Evolutionary conservation across 371 early-diverging fungal genomes (phyloP).

Genomic region (Apophysomyces trapeziformis): DNA sequence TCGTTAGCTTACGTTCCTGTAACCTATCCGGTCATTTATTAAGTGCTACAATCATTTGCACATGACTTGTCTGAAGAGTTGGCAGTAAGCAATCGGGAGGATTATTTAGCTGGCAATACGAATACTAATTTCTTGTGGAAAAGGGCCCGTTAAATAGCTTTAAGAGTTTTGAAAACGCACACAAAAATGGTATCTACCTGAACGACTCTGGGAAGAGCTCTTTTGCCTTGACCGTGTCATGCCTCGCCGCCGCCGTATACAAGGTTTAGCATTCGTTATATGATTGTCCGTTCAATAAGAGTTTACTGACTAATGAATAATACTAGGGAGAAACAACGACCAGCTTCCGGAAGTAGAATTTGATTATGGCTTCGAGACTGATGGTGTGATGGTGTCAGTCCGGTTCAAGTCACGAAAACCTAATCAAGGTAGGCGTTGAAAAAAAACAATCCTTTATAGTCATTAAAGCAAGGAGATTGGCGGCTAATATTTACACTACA

Average conservation of each 20-base stretch:
- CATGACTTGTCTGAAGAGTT: background rate
- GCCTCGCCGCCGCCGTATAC: background rate
- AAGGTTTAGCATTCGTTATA: background rate
- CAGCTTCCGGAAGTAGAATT: background rate
- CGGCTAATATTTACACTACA: background rate
- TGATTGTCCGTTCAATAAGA: background rate
- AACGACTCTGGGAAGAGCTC: background rate
- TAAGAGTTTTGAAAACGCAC: background rate
- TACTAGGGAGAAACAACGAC: background rate
- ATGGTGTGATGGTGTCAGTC: slow-evolving; percentile 1
- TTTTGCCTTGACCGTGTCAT: background rate
- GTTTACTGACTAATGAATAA: background rate
- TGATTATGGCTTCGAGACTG: background rate
- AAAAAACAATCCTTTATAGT: background rate
- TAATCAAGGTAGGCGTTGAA: background rate
- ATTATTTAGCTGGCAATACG: background rate
- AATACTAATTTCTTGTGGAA: background rate
- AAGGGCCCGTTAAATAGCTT: background rate
- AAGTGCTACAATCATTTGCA: background rate
- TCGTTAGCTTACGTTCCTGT: background rate
- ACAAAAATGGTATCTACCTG: background rate
- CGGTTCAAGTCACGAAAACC: background rate
- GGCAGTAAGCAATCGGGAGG: background rate
- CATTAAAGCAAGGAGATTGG: too few relatives aligned
- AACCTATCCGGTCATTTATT: background rate